Evolutionary conservation across 2,329 filamentous ascomycete genomes (phyloP).

Genomic region (Taxawa tesnikishii): DNA sequence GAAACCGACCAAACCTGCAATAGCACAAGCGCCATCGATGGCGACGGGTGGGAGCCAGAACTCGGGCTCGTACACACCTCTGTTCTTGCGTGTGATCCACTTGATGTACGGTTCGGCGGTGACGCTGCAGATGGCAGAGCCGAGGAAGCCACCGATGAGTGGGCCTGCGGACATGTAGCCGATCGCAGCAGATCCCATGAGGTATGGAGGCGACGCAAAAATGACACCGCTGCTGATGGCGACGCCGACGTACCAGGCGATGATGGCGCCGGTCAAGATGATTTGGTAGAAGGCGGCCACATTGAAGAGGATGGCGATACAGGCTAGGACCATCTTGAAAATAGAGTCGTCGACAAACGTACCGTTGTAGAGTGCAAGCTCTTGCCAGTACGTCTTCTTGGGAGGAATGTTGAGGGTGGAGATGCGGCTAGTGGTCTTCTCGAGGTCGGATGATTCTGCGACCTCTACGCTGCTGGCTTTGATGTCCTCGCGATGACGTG

Average conservation of each 20-base stretch:
- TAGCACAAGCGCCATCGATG: conserved; percentile 14
- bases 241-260: conserved; percentile 30
- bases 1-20: conserved; percentile 19
- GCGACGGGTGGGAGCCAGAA: conserved; percentile 22
- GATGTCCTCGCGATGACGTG: too few species aligned
- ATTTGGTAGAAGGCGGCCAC: conserved; percentile 40
- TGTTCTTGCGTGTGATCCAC: conserved; percentile 35
- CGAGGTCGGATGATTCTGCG: too few species aligned
- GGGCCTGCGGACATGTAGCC: conserved; percentile 30
- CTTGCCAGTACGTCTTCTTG: conserved; percentile 24
- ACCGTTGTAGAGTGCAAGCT: conserved; percentile 25
- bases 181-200: conserved; percentile 26
- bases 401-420: not conserved
- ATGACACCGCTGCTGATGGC: conserved; percentile 32
- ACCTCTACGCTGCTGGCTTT: too few species aligned
- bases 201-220: conserved; percentile 36
- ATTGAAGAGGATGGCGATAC: conserved; percentile 38
- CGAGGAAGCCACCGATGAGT: conserved; percentile 26
- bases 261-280: conserved; percentile 31
- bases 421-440: conserved; percentile 3
- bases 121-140: conserved; percentile 18
- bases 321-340: conserved; percentile 26
- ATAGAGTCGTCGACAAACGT: conserved; percentile 24
- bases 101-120: conserved; percentile 24
- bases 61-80: conserved; percentile 42